A percentile compares a stretch with the other conserved stretches of the same genome.
These are phyloP conservation scores for Andrographis paniculata DNA, from an alignment of 305 asterid species.

Conservation along the genomic window DNA sequence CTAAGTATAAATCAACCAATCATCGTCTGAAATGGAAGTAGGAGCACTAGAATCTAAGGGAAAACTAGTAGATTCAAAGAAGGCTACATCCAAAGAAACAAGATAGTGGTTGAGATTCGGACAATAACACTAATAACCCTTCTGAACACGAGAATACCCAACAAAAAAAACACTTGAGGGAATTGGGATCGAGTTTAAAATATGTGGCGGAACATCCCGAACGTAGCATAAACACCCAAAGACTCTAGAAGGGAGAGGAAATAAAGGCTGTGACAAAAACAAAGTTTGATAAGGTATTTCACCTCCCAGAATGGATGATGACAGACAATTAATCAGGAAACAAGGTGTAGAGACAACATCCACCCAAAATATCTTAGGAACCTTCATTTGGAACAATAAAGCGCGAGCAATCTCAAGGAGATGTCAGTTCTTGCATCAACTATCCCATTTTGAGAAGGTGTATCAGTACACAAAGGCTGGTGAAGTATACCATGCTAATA, in stretches of 20 bases:
- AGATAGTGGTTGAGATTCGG: not conserved
- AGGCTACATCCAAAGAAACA: not conserved
- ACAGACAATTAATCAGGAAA: not conserved
- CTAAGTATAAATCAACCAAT: too few relatives aligned
- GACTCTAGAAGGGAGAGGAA: not conserved
- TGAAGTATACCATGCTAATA: not conserved
- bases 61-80: too few relatives aligned
- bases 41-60: too few relatives aligned
- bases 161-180: not conserved
- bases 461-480: not conserved
- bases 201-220: not conserved
- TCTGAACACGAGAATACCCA: not conserved
- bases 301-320: not conserved
- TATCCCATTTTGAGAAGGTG: not conserved
- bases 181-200: not conserved
- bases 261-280: not conserved
- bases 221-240: not conserved
- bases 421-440: not conserved
- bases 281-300: not conserved
- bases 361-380: not conserved
- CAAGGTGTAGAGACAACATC: not conserved
- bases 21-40: too few relatives aligned
- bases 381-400: not conserved
- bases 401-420: not conserved
- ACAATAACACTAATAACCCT: not conserved